Base-by-base conservation (phyloP, 306 rosid genomes). In the Delonix regia region DNA sequence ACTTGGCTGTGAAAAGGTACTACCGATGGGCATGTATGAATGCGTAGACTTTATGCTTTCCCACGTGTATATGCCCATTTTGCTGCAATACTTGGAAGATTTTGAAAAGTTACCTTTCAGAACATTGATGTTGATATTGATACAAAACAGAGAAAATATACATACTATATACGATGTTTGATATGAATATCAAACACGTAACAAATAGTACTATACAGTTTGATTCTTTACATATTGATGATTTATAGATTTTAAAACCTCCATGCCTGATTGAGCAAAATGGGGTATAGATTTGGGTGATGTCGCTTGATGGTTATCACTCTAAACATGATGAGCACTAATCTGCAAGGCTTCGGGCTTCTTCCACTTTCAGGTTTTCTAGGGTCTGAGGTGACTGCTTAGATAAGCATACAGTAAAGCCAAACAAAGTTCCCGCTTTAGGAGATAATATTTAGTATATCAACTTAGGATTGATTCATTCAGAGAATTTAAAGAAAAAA, bases 221-320 rank as follows among this genome's bases (percentile, higher is more conserved):
- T n/a, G n/a, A n/a, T n/a, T n/a, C n/a, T n/a, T n/a, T n/a, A n/a
- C n/a, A n/a, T n/a, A n/a, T n/a, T n/a, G 48, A 44, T 11, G 5
- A 9, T 44, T 9, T 36, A 7, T 38, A 38, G 1, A 38, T 38
- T 38, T 38, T 38, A 47, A 62, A 4, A 47, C 12, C 62, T 75
- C 25, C 62, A 62, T 61, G 5, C 24, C 49, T 61, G 47, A 33
- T 47, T 22, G 34, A 62, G 64, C 39, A 48, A 8, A 48, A 49
- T 59, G 4, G 14, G 63, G 22, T 62, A 63, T 49, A 49, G 62
- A 64, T 76, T 49, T 64, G 65, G 38, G 18, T 34, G 80, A 48
- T 25, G 34, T 77, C 66, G 11, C 24, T 52, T 7, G 41, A n/a
- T 16, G 45, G 33, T 53, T 67, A 49, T 48, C 22, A 45, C 51